Evolutionary conservation across 2,329 filamentous ascomycete genomes (phyloP), one percentile per base, ranked within the genome.

Genomic region (Sclerotinia minor): DNA sequence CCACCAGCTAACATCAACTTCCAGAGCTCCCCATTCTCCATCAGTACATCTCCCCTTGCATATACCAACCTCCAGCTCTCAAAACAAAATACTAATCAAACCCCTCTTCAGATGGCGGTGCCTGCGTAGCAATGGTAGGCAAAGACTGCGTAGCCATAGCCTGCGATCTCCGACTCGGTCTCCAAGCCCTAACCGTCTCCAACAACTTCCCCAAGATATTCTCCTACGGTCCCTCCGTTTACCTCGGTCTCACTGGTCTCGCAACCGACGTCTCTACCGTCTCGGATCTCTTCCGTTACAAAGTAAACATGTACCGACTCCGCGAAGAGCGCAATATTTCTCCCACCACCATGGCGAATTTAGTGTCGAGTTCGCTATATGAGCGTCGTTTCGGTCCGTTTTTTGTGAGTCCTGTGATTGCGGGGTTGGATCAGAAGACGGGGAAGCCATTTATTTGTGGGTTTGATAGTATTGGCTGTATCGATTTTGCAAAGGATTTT

Each of bases 151-250:
- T 99, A 70, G 95, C 95, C 81, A 98, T 99, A 79, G 95, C 95
- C 80, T 99, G 95, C 85, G 95, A 99, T 82, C 92, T 99, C 73
- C 94, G 95, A 72, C 92, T 99, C 74, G 95, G 95, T 77, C 89
- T 98, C 78, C 95, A 99, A 83, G 87, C 95, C 78, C 86, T 99
- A 78, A 99, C 95, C 71, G 92, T 99, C 69, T 97, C 93, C 80
- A 99, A 99, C 89, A 95, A 98, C 89, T 98, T 98, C 85, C 95
- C 95, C 83, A 99, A 99, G 85, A 92, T 99, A 85, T 98, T 98
- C 88, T 89, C 90, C 81, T 98, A 96, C 85, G 58, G 55, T 0
- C 93, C 92, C 77, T 92, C 94, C 78, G 92, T 95, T 76, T 97
- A 96, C 82, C 91, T 99, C 47, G 95, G 95, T 67, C 89, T 99